Conservation (phyloP, 257 asterid genomes). For the Gardenia jasminoides region DNA sequence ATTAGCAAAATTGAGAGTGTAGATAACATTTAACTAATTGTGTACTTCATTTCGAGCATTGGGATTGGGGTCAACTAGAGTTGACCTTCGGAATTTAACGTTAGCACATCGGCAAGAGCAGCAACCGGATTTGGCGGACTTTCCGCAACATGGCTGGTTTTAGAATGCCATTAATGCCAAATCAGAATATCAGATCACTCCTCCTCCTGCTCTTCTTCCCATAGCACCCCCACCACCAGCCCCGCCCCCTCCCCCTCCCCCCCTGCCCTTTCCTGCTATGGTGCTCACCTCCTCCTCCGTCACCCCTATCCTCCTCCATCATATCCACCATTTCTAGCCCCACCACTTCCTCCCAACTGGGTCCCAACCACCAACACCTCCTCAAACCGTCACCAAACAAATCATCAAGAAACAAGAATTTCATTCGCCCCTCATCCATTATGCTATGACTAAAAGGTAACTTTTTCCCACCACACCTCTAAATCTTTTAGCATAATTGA, state of each 20-base stretch:
- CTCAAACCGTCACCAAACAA: neutral
- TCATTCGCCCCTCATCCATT: constrained; percentile 25
- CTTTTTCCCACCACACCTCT: constrained; percentile 8
- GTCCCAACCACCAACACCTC: constrained; percentile 15
- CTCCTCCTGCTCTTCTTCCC: constrained; percentile 6
- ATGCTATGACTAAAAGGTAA: constrained; percentile 40
- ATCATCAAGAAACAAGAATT: constrained; percentile 28
- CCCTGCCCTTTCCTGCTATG: neutral
- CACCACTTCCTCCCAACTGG: constrained; percentile 24
- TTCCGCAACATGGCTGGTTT: constrained; percentile 45
- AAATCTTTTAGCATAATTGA: constrained; percentile 4
- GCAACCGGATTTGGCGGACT: constrained; percentile 34
- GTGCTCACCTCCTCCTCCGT: constrained; percentile 12
- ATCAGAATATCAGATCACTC: neutral
- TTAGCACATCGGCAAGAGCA: neutral
- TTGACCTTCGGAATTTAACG: neutral
- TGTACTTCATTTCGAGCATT: too few species aligned
- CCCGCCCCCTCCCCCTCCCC: constrained; percentile 13
- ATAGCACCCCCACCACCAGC: constrained; percentile 3
- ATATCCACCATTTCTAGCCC: constrained; percentile 18
- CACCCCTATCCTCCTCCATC: constrained; percentile 8
- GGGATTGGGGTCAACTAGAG: neutral
- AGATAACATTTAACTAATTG: too few species aligned
- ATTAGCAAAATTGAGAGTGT: too few species aligned
- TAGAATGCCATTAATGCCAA: constrained; percentile 9